phyloP scores from a whole-genome alignment of 192 early-diverging fungal species.

The Chytriomyces sp. region DNA sequence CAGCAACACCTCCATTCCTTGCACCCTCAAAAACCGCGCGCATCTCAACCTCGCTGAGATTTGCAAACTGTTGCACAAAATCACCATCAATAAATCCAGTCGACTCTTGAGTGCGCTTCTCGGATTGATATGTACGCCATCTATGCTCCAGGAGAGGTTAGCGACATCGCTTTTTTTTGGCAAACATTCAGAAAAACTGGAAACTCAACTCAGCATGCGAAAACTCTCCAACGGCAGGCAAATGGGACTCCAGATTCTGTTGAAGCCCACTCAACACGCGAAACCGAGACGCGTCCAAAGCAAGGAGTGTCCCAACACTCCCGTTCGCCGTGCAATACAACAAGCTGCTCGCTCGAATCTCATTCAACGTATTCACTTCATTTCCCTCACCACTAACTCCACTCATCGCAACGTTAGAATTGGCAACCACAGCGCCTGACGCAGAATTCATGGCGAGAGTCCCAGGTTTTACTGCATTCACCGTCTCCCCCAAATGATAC shows the following conservation, averaged over 20 bases:
- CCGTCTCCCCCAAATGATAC: slow-evolving; percentile 79
- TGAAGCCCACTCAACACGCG: slow-evolving; percentile 68
- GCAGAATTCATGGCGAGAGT: slow-evolving; percentile 76
- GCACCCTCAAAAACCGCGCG: slow-evolving; percentile 35
- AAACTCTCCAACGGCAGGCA: slow-evolving; percentile 65
- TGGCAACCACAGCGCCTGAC: neutral
- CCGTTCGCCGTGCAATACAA: slow-evolving; percentile 83
- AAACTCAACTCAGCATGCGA: slow-evolving; percentile 59
- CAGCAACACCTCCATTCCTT: slow-evolving; percentile 39
- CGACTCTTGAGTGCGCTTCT: slow-evolving; percentile 48
- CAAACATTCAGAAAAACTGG: neutral
- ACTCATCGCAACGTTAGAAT: slow-evolving; percentile 43
- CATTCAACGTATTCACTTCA: slow-evolving; percentile 5
- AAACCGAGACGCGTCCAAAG: slow-evolving; percentile 64
- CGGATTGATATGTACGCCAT: slow-evolving; percentile 71
- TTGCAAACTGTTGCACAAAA: slow-evolving; percentile 84
- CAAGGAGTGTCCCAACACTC: slow-evolving; percentile 76
- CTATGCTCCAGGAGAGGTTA: slow-evolving; percentile 7
- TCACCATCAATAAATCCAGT: slow-evolving; percentile 87
- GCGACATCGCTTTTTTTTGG: neutral
- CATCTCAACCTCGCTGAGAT: slow-evolving; percentile 55
- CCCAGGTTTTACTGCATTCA: slow-evolving; percentile 80
- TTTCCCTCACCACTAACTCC: slow-evolving; percentile 55
- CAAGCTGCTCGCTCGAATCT: slow-evolving; percentile 47
- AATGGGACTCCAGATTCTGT: slow-evolving; percentile 61